Conservation (phyloP, 208 protist species). For the Herpetomonas tarakana region DNA sequence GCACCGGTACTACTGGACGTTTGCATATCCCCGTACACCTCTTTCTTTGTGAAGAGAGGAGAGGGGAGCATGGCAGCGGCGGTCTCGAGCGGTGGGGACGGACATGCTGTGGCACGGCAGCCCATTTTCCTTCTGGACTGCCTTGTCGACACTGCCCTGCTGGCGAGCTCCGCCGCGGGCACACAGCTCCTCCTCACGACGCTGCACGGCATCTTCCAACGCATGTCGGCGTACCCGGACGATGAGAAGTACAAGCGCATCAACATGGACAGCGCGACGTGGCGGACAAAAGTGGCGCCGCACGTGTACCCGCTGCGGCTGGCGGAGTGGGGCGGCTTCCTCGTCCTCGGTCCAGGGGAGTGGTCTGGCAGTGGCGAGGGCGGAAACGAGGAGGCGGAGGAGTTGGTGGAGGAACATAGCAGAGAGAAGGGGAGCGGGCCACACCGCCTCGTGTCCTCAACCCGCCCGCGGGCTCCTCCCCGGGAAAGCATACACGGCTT, state of each 20-base stretch:
- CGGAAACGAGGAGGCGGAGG: background rate
- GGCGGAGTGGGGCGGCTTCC: constrained; percentile 21
- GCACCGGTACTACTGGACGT: too few species aligned
- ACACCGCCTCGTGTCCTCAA: too few species aligned
- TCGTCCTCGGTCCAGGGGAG: constrained; percentile 7
- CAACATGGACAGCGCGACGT: constrained; percentile 14
- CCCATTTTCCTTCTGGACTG: constrained; percentile 2
- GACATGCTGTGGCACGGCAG: too few species aligned
- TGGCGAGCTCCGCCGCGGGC: too few species aligned
- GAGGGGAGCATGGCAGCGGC: too few species aligned
- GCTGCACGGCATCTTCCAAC: constrained; percentile 10
- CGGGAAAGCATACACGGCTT: too few species aligned
- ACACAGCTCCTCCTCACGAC: background rate
- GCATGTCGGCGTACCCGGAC: background rate
- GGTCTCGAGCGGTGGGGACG: too few species aligned
- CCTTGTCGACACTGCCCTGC: background rate
- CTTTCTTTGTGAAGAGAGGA: too few species aligned
- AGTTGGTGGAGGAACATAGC: too few species aligned
- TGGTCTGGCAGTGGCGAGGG: background rate
- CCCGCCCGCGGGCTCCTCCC: too few species aligned
- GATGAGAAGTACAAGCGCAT: constrained; percentile 10
- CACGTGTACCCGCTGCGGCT: constrained; percentile 22
- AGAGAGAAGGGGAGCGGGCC: too few species aligned
- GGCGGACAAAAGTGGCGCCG: constrained; percentile 16
- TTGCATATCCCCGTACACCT: too few species aligned